Conservation (phyloP, 305 asterid genomes). For the Solanum hybrid region DNA sequence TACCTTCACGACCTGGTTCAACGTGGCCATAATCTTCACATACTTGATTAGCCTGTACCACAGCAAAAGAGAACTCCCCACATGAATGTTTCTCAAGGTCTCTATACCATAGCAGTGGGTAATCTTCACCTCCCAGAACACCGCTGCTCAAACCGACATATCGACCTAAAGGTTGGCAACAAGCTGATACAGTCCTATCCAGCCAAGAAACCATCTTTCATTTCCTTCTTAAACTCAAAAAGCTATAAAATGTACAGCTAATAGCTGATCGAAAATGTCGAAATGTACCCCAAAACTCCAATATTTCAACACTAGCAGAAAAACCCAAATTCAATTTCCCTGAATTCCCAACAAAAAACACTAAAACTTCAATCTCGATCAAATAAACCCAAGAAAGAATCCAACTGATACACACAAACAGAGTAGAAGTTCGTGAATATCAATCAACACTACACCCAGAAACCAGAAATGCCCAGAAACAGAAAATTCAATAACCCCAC, state of each 20-base stretch:
- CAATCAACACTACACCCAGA: background rate
- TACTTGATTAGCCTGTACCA: constrained; percentile 55
- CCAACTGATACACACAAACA: background rate
- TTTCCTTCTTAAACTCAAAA: constrained; percentile 23
- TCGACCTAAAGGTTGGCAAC: constrained; percentile 52
- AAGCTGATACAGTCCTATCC: constrained; percentile 43
- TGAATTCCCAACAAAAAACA: background rate
- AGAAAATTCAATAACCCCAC: background rate
- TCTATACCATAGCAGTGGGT: constrained; percentile 49
- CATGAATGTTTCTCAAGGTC: constrained; percentile 64
- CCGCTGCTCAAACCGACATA: constrained; percentile 66
- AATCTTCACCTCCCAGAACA: constrained; percentile 36
- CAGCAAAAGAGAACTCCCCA: constrained; percentile 65
- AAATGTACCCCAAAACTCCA: background rate
- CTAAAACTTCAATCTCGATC: background rate
- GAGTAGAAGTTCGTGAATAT: background rate
- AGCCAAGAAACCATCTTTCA: constrained; percentile 78
- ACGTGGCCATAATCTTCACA: constrained; percentile 80
- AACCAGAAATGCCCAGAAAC: background rate
- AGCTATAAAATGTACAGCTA: background rate
- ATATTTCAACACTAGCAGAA: background rate
- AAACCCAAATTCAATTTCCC: background rate
- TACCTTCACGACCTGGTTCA: constrained; percentile 46
- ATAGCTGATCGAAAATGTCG: background rate
- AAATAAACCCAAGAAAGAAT: background rate